These are phyloP conservation scores for Clavaria fumosa DNA, from an alignment of 768 basidiomycete genomes.

Conservation along the genomic window DNA sequence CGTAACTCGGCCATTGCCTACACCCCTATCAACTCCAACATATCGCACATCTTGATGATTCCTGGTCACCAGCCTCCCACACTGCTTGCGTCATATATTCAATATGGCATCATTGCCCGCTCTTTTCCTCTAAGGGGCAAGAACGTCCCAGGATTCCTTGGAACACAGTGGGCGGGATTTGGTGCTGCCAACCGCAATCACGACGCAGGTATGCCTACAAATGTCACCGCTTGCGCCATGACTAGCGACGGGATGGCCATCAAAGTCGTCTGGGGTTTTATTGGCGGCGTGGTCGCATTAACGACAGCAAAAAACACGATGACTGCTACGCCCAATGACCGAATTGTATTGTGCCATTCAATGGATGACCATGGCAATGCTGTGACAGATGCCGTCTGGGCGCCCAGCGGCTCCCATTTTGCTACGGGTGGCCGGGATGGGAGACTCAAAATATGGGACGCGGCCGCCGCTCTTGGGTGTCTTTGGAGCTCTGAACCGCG, in stretches of 20 bases:
- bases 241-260: conserved; percentile 50
- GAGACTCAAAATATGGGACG: conserved; percentile 59
- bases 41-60: conserved; percentile 47
- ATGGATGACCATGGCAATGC: conserved; percentile 47
- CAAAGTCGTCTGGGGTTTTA: conserved; percentile 60
- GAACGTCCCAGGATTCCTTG: conserved; percentile 53
- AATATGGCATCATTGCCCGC: conserved; percentile 58
- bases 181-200: conserved; percentile 58
- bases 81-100: conserved; percentile 46
- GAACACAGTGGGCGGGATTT: conserved; percentile 41
- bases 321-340: conserved; percentile 27
- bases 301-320: conserved; percentile 42
- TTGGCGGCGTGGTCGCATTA: conserved; percentile 50
- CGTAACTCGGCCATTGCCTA: conserved; percentile 46
- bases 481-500: conserved; percentile 45
- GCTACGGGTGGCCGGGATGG: conserved; percentile 50
- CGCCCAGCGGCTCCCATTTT: conserved; percentile 15
- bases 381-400: conserved; percentile 42
- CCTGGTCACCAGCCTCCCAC: conserved; percentile 22
- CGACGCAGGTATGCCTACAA: conserved; percentile 57
- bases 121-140: conserved; percentile 58
- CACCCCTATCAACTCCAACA: conserved; percentile 35
- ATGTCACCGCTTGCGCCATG: conserved; percentile 44
- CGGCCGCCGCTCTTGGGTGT: conserved; percentile 33
- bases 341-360: conserved; percentile 32